Conservation (phyloP, 805 yeast species). For the Metschnikowia gruessii region DNA sequence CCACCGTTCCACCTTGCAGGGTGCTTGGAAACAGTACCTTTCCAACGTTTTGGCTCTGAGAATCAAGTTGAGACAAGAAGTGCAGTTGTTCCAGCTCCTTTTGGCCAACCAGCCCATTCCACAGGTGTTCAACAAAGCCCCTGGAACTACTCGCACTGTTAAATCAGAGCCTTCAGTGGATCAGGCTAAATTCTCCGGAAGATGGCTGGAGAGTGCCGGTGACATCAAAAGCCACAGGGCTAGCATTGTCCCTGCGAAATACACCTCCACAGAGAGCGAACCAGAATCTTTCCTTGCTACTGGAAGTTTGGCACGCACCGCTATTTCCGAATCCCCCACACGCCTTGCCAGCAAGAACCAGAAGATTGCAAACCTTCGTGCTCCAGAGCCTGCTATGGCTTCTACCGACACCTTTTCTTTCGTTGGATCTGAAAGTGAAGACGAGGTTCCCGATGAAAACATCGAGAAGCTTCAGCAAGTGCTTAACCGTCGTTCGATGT, state of each 20-base stretch:
- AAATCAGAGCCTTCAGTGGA: background rate
- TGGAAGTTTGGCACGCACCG: slow-evolving; percentile 4
- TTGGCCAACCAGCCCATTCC: slow-evolving; percentile 18
- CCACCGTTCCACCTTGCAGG: slow-evolving; percentile 3
- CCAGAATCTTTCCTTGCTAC: slow-evolving; percentile 2
- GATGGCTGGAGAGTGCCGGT: slow-evolving; percentile 10
- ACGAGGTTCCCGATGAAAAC: slow-evolving; percentile 11
- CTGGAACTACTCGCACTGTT: background rate
- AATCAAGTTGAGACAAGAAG: slow-evolving; percentile 41
- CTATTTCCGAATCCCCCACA: slow-evolving; percentile 3
- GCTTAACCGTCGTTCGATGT: slow-evolving; percentile 38
- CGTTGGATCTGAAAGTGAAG: slow-evolving; percentile 1
- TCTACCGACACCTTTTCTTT: background rate
- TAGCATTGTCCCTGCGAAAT: slow-evolving; percentile 8
- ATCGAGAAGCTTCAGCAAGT: slow-evolving; percentile 28
- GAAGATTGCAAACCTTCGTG: background rate
- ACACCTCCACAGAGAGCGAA: slow-evolving; percentile 5
- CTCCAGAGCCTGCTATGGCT: background rate
- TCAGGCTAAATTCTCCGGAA: background rate
- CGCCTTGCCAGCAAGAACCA: background rate
- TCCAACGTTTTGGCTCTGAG: slow-evolving; percentile 35
- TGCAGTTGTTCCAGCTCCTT: slow-evolving; percentile 30
- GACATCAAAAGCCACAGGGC: slow-evolving; percentile 11
- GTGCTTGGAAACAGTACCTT: slow-evolving; percentile 37
- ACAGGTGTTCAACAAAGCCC: slow-evolving; percentile 1